Conservation (phyloP, 306 rosid genomes). For the Oemleria cerasiformis region DNA sequence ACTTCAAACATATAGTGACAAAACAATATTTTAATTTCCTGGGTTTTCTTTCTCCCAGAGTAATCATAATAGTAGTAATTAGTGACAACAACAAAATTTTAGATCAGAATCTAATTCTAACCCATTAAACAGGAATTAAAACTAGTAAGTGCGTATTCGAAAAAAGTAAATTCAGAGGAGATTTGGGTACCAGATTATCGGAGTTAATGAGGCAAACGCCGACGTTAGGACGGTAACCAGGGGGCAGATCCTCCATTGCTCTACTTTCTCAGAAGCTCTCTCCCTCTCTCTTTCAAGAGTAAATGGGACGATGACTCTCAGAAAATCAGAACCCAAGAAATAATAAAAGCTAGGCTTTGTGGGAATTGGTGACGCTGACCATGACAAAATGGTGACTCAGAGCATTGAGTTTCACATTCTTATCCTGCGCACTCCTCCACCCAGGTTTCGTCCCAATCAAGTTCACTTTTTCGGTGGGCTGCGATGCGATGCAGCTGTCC, state of each 20-base stretch:
- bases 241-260: slow-evolving; percentile 77
- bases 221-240: slow-evolving; percentile 97
- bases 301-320: slow-evolving; percentile 9
- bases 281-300: background rate
- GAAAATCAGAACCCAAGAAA: slow-evolving; percentile 10
- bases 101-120: background rate
- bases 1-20: background rate
- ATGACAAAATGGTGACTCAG: slow-evolving; percentile 28
- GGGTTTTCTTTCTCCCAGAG: slow-evolving; percentile 3
- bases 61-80: background rate
- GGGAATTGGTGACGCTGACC: slow-evolving; percentile 54
- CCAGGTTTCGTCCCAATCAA: background rate
- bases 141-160: background rate
- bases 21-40: background rate
- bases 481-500: background rate
- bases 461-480: background rate
- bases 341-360: slow-evolving; percentile 5
- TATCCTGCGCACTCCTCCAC: slow-evolving; percentile 34
- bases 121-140: background rate
- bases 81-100: background rate
- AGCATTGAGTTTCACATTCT: slow-evolving; percentile 29
- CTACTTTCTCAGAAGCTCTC: background rate
- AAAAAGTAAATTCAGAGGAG: background rate
- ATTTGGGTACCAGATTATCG: slow-evolving; percentile 55
- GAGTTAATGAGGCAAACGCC: slow-evolving; percentile 94